Evolutionary conservation across 176 grass and related monocot species (phyloP), one percentile per base, ranked within the genome.

Genomic region (Eleusine coracana): DNA sequence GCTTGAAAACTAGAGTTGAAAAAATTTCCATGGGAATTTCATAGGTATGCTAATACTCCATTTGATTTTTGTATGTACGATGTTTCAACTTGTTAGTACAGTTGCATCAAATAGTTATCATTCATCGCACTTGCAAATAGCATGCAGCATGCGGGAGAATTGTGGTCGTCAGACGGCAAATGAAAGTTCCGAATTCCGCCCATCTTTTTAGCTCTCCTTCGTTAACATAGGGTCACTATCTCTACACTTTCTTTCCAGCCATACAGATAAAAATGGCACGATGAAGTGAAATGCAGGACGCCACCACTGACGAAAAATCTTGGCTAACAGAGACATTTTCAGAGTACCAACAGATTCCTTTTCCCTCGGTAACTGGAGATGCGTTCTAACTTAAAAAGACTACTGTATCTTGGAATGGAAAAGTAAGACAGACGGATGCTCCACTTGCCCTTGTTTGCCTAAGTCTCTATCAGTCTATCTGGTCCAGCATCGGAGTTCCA

Each of bases 281-380:
- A 28, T 49, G 76, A 36, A 67, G 10, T 36, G 63, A 55, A 36
- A 75, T 69, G 50, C 16, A 55, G n/a, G 58, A 68, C 62, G 54
- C 49, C 25, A 63, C 29, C 5, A 72, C 31, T 10, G 15, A 39
- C 49, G 66, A 79, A 79, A 65, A 59, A 68, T 86, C 39, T 86
- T 20, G 4, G 49, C 21, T 8, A 13, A 66, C 25, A 7, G 18
- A 71, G 54, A 50, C 31, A 31, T 84, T 70, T 60, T 71, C 54
- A 65, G 25, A 12, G 27, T n/a, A 46, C 9, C 40, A 3, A 11
- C 11, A 37, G 42, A 70, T 77, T 60, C 50, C 25, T 68, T 68
- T 56, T 58, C 23, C 45, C 21, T 66, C 65, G 60, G 72, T 29
- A 39, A 68, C 52, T 61, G 14, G n/a, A 72, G 54, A 85, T 62